Evolutionary conservation across 2,329 filamentous ascomycete genomes (phyloP).

Genomic region (Phymatotrichopsis omnivora): DNA sequence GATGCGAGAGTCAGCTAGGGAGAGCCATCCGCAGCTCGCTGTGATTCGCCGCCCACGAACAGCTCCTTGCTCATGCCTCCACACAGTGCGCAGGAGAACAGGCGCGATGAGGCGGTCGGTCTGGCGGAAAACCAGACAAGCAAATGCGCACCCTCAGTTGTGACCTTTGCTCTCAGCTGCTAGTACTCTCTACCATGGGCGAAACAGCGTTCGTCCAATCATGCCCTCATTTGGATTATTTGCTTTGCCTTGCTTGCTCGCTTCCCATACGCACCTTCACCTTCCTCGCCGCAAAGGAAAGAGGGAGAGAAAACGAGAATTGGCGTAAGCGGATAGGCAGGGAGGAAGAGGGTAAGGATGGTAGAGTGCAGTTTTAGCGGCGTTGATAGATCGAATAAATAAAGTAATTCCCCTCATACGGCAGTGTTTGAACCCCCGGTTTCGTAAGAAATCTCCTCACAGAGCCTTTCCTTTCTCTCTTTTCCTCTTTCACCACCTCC

Average conservation of each 20-base stretch:
- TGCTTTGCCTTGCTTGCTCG: slow-evolving; percentile 7
- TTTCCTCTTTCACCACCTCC: slow-evolving; percentile 28
- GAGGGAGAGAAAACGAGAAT: slow-evolving; percentile 1
- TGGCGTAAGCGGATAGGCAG: slow-evolving; percentile 13
- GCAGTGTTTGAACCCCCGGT: slow-evolving; percentile 22
- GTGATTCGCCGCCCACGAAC: slow-evolving; percentile 13
- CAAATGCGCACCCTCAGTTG: too few relatives aligned
- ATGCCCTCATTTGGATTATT: slow-evolving; percentile 4
- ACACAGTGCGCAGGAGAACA: slow-evolving; percentile 16
- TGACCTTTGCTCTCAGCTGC: too few relatives aligned
- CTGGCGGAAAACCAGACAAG: slow-evolving; percentile 15
- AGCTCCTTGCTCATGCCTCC: slow-evolving; percentile 21
- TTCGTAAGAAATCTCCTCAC: slow-evolving; percentile 13
- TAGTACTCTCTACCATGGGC: slow-evolving; percentile 11
- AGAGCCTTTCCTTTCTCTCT: slow-evolving; percentile 17
- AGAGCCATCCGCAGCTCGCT: slow-evolving; percentile 13
- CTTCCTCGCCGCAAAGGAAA: neutral
- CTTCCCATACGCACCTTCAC: slow-evolving; percentile 4
- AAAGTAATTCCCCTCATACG: slow-evolving; percentile 24
- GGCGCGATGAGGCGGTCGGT: slow-evolving; percentile 18
- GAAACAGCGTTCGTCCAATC: slow-evolving; percentile 21
- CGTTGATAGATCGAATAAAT: slow-evolving; percentile 21
- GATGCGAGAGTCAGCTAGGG: slow-evolving; percentile 22
- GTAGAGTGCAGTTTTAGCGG: slow-evolving; percentile 17
- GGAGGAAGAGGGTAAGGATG: too few relatives aligned